These are phyloP conservation scores for Umbelopsis sp. DNA, from an alignment of 371 early-diverging fungal genomes.

Conservation along the genomic window DNA sequence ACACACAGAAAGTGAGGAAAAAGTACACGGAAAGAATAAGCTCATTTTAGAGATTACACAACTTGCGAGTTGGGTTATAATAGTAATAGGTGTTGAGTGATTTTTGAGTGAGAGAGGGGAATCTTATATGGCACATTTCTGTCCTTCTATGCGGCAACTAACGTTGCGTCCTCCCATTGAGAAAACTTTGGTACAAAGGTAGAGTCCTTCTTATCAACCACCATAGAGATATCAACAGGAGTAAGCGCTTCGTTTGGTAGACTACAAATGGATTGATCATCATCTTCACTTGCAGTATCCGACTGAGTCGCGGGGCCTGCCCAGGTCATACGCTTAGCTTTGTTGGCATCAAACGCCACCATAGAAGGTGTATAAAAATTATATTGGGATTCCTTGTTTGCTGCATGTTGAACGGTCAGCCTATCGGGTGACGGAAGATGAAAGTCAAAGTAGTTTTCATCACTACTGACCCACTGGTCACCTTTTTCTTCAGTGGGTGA, in stretches of 20 bases:
- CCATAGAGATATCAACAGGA: constrained; percentile 8
- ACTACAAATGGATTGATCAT: constrained; percentile 16
- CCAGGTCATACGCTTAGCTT: constrained; percentile 19
- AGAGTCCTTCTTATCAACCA: constrained; percentile 6
- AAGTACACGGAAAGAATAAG: not conserved
- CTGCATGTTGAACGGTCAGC: constrained; percentile 23
- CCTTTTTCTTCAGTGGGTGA: constrained; percentile 36
- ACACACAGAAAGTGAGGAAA: not conserved
- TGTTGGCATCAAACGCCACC: constrained; percentile 18
- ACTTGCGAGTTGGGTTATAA: not conserved
- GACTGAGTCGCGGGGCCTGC: constrained; percentile 4
- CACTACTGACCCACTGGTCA: constrained; percentile 37
- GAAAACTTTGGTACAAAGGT: constrained; percentile 10
- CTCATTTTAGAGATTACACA: not conserved
- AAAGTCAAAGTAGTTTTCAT: constrained; percentile 30
- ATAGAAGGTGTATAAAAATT: constrained; percentile 25
- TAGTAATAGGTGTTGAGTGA: not conserved
- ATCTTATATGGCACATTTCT: not conserved
- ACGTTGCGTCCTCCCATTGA: constrained; percentile 12
- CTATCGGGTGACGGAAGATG: constrained; percentile 31
- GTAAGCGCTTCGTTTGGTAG: constrained; percentile 10
- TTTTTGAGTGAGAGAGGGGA: not conserved
- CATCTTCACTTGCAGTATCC: not conserved
- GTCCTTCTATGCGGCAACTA: not conserved
- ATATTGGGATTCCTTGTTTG: constrained; percentile 8